Evolutionary conservation across 2,329 filamentous ascomycete species (phyloP), one percentile per base, ranked within the genome.

Genomic region (Chalaropsis thielavioides): DNA sequence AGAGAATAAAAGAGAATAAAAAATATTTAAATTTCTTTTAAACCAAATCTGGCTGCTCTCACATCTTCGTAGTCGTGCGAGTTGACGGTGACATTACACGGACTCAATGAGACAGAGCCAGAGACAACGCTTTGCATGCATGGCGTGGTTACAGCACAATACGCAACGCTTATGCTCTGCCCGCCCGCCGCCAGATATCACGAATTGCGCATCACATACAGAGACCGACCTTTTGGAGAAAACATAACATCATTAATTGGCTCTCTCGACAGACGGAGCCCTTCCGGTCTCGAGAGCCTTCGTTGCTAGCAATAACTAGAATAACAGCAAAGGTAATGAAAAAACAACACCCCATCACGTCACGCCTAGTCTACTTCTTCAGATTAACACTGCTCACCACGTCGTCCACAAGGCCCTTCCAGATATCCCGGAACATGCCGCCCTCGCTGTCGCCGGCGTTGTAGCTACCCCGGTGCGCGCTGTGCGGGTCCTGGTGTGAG

Each of bases 391-490:
- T 61, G n/a, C 56, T 44, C 5, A 76, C 66, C 19, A 77, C 68
- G 67, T 83, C 80, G 24, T 84, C 80, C n/a, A 81, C 72, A 64
- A 86, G 73, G 13, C 82, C 80, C 70, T 76, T 79, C 79, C 80
- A 83, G 61, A 86, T 68, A 70, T 82, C 79, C 62, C 72, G 76
- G 35, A 86, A 71, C 76, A 84, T 80, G 65, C 78, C 76, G 22
- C 74, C 69, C 61, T 72, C 66, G 19, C 73, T 43, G 27, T 64
- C 15, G 10, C 56, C 60, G 27, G 41, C 64, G 31, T 62, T 63
- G 13, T 40, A 46, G 13, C 24, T 70, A 17, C 73, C 71, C 35
- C 73, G 69, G 63, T 75, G 71, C 27, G 72, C 69, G n/a, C 67
- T 67, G 13, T 67, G 56, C 24, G 54, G 69, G 64, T 64, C 67